Evolutionary conservation across 1,139 yeast genomes (phyloP).

Genomic region (Suhomyces chickasaworum): DNA sequence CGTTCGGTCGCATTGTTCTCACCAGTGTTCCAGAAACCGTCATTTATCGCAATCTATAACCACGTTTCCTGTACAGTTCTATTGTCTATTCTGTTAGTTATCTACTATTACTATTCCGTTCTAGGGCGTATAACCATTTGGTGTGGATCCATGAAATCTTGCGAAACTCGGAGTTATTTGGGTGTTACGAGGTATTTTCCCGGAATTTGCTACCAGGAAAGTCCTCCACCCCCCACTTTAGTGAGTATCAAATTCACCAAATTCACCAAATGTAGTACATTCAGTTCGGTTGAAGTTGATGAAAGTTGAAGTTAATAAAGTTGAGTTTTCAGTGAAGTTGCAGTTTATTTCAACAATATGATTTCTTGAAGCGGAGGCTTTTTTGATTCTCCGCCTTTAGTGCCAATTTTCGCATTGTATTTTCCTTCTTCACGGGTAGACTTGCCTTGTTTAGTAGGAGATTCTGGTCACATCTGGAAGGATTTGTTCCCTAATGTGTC

Average conservation of each 20-base stretch:
- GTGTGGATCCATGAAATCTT: too few species aligned
- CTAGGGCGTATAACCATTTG: not conserved
- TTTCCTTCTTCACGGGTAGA: not conserved
- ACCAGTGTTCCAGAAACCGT: not conserved
- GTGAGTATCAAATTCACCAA: too few species aligned
- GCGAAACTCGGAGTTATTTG: too few species aligned
- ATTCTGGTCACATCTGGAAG: not conserved
- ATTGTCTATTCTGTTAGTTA: not conserved
- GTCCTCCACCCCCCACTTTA: not conserved
- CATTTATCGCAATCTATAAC: not conserved
- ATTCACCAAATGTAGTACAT: too few species aligned
- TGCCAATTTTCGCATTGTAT: not conserved
- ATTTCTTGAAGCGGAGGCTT: not conserved
- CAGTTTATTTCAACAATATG: too few species aligned
- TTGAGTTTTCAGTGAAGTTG: too few species aligned
- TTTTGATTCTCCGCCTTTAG: not conserved
- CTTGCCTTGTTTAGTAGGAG: not conserved
- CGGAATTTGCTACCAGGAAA: too few species aligned
- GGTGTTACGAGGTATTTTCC: too few species aligned
- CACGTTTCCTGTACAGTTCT: conserved; percentile 1
- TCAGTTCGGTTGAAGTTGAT: too few species aligned
- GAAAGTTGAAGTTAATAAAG: too few species aligned
- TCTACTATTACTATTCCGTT: not conserved
- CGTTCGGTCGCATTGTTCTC: not conserved
- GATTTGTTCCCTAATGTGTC: not conserved